Evolutionary conservation across 306 rosid genomes (phyloP).

Genomic region (Vigna trinervia): DNA sequence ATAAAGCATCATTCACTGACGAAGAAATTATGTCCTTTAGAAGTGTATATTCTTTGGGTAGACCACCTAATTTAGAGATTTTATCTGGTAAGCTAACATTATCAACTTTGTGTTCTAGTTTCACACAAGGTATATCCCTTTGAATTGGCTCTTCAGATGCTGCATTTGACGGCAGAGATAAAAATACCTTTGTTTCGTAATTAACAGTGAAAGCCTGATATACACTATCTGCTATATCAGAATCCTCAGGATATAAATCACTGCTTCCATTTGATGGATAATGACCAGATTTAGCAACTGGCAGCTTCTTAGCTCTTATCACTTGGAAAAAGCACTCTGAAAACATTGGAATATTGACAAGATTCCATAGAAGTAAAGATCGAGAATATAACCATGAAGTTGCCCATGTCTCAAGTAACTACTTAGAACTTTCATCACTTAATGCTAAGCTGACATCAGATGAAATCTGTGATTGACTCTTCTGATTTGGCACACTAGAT

Average conservation of each 20-base stretch:
- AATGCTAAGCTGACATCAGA: not conserved
- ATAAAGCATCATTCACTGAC: slow-evolving; percentile 56
- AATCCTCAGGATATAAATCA: slow-evolving; percentile 37
- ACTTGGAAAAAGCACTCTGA: slow-evolving; percentile 72
- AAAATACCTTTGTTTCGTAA: slow-evolving; percentile 62
- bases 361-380: slow-evolving; percentile 71
- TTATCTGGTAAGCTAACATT: slow-evolving; percentile 42
- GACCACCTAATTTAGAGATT: slow-evolving; percentile 72
- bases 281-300: slow-evolving; percentile 41
- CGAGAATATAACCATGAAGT: slow-evolving; percentile 65
- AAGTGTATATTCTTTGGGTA: slow-evolving; percentile 73
- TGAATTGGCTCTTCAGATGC: slow-evolving; percentile 51
- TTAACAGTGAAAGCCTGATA: slow-evolving; percentile 60
- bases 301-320: slow-evolving; percentile 54
- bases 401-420: slow-evolving; percentile 59
- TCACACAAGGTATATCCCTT: slow-evolving; percentile 46
- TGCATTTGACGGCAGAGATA: slow-evolving; percentile 59
- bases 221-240: slow-evolving; percentile 41
- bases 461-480: slow-evolving; percentile 47
- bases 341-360: slow-evolving; percentile 65
- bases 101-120: slow-evolving; percentile 45
- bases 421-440: slow-evolving; percentile 59
- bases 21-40: slow-evolving; percentile 73
- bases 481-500: slow-evolving; percentile 45
- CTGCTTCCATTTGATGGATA: not conserved